Percentiles rank a stretch among this genome's conserved stretches.
Evolutionary conservation across 2,329 filamentous ascomycete genomes (phyloP).

Genomic region (Pseudophaeomoniella oleicola): DNA sequence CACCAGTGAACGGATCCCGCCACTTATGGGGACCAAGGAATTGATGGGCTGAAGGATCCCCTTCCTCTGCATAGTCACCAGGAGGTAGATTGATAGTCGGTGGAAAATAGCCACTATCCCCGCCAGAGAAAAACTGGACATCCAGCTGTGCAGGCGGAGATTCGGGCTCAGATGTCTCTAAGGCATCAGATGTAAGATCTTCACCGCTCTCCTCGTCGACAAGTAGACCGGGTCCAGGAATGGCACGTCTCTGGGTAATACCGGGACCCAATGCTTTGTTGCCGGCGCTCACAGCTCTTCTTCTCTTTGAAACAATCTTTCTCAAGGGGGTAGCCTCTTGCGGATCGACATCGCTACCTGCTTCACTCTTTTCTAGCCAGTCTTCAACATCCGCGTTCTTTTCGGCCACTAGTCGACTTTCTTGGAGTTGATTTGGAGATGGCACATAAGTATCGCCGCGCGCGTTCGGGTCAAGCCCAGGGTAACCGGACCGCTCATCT

Average conservation of each 20-base stretch:
- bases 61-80: slow-evolving; percentile 14
- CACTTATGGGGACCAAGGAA: slow-evolving; percentile 30
- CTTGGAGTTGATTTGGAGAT: slow-evolving; percentile 36
- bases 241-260: slow-evolving; percentile 20
- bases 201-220: slow-evolving; percentile 26
- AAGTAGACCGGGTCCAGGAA: slow-evolving; percentile 37
- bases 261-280: slow-evolving; percentile 15
- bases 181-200: slow-evolving; percentile 15
- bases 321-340: slow-evolving; percentile 11
- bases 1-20: slow-evolving; percentile 24
- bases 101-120: slow-evolving; percentile 12
- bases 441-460: slow-evolving; percentile 29
- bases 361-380: slow-evolving; percentile 37
- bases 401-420: slow-evolving; percentile 30
- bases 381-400: slow-evolving; percentile 38
- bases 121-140: slow-evolving; percentile 13
- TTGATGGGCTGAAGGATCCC: slow-evolving; percentile 19
- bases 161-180: slow-evolving; percentile 14
- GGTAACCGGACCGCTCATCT: slow-evolving; percentile 22
- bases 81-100: slow-evolving; percentile 2
- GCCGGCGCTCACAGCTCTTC: slow-evolving; percentile 22
- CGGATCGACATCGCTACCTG: slow-evolving; percentile 23
- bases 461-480: slow-evolving; percentile 31
- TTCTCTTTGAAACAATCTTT: slow-evolving; percentile 6
- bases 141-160: slow-evolving; percentile 14